Evolutionary conservation across 306 rosid genomes (phyloP).

Genomic region (Prunus padus): DNA sequence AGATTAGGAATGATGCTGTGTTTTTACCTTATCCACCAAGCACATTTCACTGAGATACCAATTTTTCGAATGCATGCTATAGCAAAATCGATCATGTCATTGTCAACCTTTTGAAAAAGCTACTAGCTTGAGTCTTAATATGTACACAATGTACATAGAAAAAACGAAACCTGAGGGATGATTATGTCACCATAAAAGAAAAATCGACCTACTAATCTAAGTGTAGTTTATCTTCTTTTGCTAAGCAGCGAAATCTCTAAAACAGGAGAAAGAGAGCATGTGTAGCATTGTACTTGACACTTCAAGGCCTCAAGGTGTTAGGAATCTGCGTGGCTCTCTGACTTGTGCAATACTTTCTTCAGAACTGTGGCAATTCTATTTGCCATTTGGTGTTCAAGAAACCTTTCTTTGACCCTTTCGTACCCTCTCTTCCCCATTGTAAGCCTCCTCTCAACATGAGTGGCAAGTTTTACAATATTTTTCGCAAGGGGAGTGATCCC

Average conservation of each 20-base stretch:
- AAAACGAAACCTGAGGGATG: not conserved
- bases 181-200: not conserved
- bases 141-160: conserved; percentile 26
- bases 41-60: conserved; percentile 2
- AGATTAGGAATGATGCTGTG: too few species aligned
- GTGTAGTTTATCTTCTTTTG: conserved; percentile 4
- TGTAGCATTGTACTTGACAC: not conserved
- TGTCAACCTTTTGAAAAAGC: conserved; percentile 17
- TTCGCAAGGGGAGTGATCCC: conserved; percentile 76
- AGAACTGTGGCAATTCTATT: conserved; percentile 72
- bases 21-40: not conserved
- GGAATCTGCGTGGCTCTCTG: conserved; percentile 46
- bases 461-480: conserved; percentile 80
- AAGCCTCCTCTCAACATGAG: conserved; percentile 83
- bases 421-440: conserved; percentile 92
- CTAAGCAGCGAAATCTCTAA: not conserved
- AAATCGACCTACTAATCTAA: not conserved
- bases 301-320: not conserved
- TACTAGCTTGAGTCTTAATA: conserved; percentile 14
- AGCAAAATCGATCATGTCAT: not conserved
- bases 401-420: conserved; percentile 73
- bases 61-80: not conserved
- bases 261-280: not conserved
- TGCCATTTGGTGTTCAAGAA: conserved; percentile 79
- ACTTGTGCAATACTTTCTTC: conserved; percentile 57